A percentile compares a stretch with the other conserved stretches of the same genome.
Conservation (phyloP, 148 eudicot species). For the Beta vulgaris region DNA sequence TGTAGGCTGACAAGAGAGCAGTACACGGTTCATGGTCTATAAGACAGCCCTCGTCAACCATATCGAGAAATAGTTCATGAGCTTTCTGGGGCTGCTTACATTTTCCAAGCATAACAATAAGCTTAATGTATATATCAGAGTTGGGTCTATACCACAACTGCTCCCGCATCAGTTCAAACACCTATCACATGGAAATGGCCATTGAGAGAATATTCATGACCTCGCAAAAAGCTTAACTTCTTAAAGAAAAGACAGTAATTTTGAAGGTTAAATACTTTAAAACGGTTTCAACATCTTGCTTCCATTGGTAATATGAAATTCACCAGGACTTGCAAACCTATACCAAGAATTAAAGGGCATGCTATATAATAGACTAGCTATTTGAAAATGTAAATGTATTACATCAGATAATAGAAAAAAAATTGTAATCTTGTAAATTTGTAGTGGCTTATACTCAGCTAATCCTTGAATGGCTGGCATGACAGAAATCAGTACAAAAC, state of each 20-base stretch:
- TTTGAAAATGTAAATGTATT: too few species aligned
- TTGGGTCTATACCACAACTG: conserved; percentile 90
- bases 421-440: too few species aligned
- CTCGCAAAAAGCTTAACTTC: neutral
- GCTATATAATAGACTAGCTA: neutral
- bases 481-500: neutral
- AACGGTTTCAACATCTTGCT: neutral
- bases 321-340: neutral
- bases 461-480: neutral
- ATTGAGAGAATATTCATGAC: neutral
- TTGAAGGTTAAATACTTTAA: neutral
- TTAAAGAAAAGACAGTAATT: neutral
- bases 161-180: conserved; percentile 80
- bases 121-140: conserved; percentile 68
- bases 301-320: neutral
- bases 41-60: conserved; percentile 85
- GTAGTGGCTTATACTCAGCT: neutral
- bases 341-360: neutral
- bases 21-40: conserved; percentile 69
- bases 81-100: conserved; percentile 90
- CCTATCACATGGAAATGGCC: conserved; percentile 36
- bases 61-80: conserved; percentile 53
- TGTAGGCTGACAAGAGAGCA: conserved; percentile 85
- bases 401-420: too few species aligned
- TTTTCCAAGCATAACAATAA: conserved; percentile 93